Conservation (phyloP, 1,284 basidiomycete genomes). For the Heliocybe sulcata region DNA sequence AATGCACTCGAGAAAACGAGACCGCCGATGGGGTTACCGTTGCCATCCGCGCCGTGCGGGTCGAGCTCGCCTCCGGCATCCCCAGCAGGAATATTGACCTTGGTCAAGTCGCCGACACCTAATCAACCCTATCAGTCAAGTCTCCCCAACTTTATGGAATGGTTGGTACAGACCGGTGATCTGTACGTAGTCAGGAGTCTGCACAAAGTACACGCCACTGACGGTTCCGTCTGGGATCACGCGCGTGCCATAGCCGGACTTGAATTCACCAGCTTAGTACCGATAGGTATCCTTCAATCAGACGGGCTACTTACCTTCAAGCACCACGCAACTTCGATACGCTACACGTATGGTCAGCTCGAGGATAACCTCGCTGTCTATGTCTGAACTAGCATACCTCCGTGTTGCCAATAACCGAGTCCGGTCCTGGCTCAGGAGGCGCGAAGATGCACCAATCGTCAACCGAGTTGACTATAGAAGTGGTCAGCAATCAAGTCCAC, state of each 20-base stretch:
- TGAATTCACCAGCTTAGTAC: too few relatives aligned
- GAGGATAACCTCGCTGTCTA: not conserved
- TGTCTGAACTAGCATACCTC: constrained; percentile 30
- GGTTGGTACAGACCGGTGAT: constrained; percentile 15
- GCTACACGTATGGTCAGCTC: constrained; percentile 24
- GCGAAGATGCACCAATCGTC: constrained; percentile 55
- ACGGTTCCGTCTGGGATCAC: constrained; percentile 62
- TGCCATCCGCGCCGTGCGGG: constrained; percentile 20
- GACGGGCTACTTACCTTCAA: not conserved
- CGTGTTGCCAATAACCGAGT: constrained; percentile 42
- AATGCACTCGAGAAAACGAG: constrained; percentile 70
- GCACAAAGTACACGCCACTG: constrained; percentile 62
- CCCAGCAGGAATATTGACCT: constrained; percentile 53
- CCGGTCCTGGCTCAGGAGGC: constrained; percentile 29
- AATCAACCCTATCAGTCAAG: constrained; percentile 2
- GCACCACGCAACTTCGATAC: constrained; percentile 66
- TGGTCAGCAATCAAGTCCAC: not conserved
- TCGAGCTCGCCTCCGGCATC: constrained; percentile 48
- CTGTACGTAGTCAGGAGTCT: constrained; percentile 66
- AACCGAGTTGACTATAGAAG: constrained; percentile 38
- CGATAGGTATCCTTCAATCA: not conserved
- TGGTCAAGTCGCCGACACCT: constrained; percentile 60
- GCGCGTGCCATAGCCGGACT: constrained; percentile 58
- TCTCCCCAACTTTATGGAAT: constrained; percentile 15
- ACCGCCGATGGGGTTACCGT: constrained; percentile 61